Evolutionary conservation across 2,329 filamentous ascomycete genomes (phyloP), one percentile per base, ranked within the genome.

Genomic region (Diaporthe helianthi): DNA sequence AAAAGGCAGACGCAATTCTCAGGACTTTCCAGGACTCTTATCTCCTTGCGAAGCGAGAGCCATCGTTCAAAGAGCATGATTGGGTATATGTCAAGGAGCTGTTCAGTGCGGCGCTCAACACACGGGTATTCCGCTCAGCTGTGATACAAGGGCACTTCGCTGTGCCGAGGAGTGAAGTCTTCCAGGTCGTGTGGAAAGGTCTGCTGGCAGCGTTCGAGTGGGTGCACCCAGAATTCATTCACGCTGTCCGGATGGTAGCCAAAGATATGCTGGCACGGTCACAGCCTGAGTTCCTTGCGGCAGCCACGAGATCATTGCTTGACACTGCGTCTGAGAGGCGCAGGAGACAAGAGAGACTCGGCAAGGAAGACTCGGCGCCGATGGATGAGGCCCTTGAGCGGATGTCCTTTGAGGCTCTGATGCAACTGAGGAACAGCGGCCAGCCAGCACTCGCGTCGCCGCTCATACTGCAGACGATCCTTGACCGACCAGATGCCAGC

Each of bases 401-500:
- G 24, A 69, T 69, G 24, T 66, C 67, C 13, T 69, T 66, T 41
- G 2, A 38, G 4, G 67, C 67, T 31, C 24, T 69, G n/a, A 36
- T 29, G 13, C 41, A 24, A 10, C 51, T 69, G 9, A 63, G 61
- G 7, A 41, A 15, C 7, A 66, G 67, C 33, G 36, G 44, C 22
- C 58, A 19, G 24, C 67, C 67, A 17, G 52, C 38, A 2, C 51
- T 69, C 7, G 67, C 67, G 33, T 69, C 61, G 31, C 49, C 51
- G 10, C 67, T 69, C 17, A 46, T 69, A 17, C 61, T 66, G 9
- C 52, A 66, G 41, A 69, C 67, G 10, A 60, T 69, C 46, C 54
- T 69, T 33, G 67, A 69, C 13, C 52, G 67, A n/a, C 67, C 67
- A 2, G 67, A 66, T 13, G 67, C 67, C 6, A 69, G 67, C 26